Base-by-base conservation (phyloP, 2,329 filamentous ascomycete genomes). In the Epichloe amarillans region DNA sequence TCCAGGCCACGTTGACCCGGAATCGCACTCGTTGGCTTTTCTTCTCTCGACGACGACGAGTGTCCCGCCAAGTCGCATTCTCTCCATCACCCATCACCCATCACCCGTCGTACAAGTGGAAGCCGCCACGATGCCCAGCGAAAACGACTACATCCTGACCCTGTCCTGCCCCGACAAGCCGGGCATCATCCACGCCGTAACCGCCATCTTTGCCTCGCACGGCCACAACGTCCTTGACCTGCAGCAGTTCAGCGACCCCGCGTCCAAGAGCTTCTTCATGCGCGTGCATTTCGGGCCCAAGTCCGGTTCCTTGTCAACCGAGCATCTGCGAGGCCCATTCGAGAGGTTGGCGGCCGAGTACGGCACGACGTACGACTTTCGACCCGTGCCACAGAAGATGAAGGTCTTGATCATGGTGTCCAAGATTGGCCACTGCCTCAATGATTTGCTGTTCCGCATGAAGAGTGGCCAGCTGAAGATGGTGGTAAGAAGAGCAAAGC, bases 351-450 rank as follows among this genome's bases (percentile, higher is more conserved):
- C 83, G 3, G 60, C 69, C 48, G 72, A 82, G 26, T 78, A 88
- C 69, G 62, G 73, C 52, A 85, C 88, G 81, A 73, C 80, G 59
- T 88, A 85, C 70, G 75, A 86, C 59, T 76, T 93, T 59, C 76
- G 82, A 14, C 79, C 84, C 3, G 76, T 81, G 12, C 70, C 80
- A 47, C 74, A 81, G 61, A 89, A 88, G 71, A 82, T 83, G 52
- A 78, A 82, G 57, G 83, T 90, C 46, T 73, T 93, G 60, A 88
- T 93, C 72, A 91, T 93, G 86, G 87, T 91, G 33, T 90, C 86
- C 61, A 90, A 90, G 72, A 90, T 88, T 60, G 87, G 86, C 8
- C 86, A 91, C 72, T 91, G 86, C 66, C 73, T 91, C 50, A 90
- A 90, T 67, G 86, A 91, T 67, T 72, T 93, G 46, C 76, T 93